Evolutionary conservation across 306 rosid species (phyloP).

Genomic region (Fragaria ananassa): DNA sequence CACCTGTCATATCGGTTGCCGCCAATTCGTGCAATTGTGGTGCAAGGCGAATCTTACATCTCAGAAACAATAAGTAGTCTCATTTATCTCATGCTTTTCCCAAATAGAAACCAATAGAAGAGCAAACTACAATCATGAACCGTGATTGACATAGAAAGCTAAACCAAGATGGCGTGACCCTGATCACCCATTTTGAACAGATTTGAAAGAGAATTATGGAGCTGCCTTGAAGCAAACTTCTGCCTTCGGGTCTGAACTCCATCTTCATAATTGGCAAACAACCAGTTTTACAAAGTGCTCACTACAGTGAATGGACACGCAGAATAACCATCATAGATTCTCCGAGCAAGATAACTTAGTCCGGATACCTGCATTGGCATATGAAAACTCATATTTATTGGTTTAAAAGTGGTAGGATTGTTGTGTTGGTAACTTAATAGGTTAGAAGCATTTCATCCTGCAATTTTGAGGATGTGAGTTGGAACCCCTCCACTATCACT

Average conservation of each 20-base stretch:
- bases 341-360: too few species aligned
- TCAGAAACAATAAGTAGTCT: background rate
- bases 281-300: too few species aligned
- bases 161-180: too few species aligned
- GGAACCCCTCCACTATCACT: background rate
- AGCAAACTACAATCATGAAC: background rate
- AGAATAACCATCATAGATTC: too few species aligned
- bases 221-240: too few species aligned
- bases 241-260: too few species aligned
- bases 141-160: background rate
- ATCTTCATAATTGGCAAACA: too few species aligned
- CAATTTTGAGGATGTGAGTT: background rate
- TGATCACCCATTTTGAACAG: too few species aligned
- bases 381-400: background rate
- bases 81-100: background rate
- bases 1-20: background rate
- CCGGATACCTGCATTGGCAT: too few species aligned
- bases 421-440: background rate
- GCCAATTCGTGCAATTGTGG: background rate
- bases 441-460: background rate
- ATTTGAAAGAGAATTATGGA: too few species aligned
- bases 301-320: too few species aligned
- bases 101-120: background rate
- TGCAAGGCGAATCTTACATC: background rate
- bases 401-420: background rate